A percentile compares a stretch with the other conserved stretches of the same genome.
phyloP scores from a whole-genome alignment of 208 protist genomes.

The Leishmania tropica region DNA sequence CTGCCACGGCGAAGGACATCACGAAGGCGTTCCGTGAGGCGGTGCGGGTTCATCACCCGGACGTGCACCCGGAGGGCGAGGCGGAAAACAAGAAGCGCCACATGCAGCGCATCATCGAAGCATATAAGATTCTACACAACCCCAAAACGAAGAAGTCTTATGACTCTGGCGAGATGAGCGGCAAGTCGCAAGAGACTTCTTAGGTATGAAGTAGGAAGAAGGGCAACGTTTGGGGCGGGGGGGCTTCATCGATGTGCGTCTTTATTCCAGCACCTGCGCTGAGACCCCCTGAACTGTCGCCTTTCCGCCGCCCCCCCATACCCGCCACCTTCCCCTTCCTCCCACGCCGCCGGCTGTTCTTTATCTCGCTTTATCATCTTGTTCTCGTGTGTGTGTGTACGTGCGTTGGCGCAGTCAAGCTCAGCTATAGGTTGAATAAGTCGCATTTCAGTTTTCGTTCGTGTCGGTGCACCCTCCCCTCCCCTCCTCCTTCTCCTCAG shows the following conservation, averaged over 20 bases:
- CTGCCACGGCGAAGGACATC: slow-evolving; percentile 81
- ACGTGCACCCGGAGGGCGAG: slow-evolving; percentile 49
- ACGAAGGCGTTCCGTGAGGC: slow-evolving; percentile 78
- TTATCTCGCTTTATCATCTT: neutral
- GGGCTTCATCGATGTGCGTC: neutral
- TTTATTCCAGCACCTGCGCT: neutral
- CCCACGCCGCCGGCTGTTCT: neutral
- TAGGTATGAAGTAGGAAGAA: neutral
- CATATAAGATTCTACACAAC: slow-evolving; percentile 84
- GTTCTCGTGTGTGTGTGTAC: neutral
- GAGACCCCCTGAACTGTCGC: neutral
- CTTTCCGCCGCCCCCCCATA: neutral
- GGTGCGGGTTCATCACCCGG: slow-evolving; percentile 74
- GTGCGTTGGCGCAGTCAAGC: neutral
- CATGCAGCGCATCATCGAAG: slow-evolving; percentile 86
- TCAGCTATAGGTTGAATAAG: neutral
- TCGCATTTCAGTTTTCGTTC: neutral
- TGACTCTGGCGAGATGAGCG: slow-evolving; percentile 66
- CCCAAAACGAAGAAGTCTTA: slow-evolving; percentile 74
- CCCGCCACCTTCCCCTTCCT: neutral
- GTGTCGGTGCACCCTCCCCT: neutral
- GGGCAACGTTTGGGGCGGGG: neutral
- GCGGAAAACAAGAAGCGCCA: slow-evolving; percentile 59
- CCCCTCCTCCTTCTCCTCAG: neutral
- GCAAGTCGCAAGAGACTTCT: slow-evolving; percentile 21